These are phyloP conservation scores for Aspergillus texensis DNA, from an alignment of 2,329 filamentous ascomycete genomes.

Conservation along the genomic window DNA sequence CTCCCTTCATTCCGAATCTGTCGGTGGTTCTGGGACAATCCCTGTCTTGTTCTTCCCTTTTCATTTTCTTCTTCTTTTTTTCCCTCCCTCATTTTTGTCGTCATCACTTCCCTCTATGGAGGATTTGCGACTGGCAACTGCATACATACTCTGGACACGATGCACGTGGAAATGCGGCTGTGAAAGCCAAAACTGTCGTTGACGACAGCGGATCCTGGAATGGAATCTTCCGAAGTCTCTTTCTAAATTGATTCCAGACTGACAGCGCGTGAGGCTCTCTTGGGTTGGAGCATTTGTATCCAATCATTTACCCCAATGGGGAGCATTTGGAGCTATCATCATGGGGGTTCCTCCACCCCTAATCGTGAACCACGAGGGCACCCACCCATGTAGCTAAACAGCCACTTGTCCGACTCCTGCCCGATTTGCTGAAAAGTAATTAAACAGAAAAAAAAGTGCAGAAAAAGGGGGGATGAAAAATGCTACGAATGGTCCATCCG, in stretches of 20 bases:
- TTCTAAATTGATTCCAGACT: not conserved
- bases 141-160: not conserved
- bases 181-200: not conserved
- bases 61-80: not conserved
- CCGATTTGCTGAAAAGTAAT: not conserved
- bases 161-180: not conserved
- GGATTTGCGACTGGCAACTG: no score
- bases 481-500: not conserved
- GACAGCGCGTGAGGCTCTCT: constrained; percentile 2
- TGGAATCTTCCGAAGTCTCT: not conserved
- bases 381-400: not conserved
- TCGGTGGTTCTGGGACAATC: no score
- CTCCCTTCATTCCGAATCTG: not conserved
- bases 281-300: not conserved
- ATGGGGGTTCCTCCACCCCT: not conserved
- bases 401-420: not conserved
- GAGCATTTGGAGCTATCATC: not conserved
- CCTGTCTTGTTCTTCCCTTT: not conserved
- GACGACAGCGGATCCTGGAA: not conserved
- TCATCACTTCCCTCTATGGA: not conserved
- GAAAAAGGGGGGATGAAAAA: not conserved
- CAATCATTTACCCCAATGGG: not conserved
- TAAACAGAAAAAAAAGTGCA: not conserved
- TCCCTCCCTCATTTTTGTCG: not conserved
- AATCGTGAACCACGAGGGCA: constrained; percentile 1